Conservation (phyloP, 768 basidiomycete species). For the Pilatotrama ljubarskyi region DNA sequence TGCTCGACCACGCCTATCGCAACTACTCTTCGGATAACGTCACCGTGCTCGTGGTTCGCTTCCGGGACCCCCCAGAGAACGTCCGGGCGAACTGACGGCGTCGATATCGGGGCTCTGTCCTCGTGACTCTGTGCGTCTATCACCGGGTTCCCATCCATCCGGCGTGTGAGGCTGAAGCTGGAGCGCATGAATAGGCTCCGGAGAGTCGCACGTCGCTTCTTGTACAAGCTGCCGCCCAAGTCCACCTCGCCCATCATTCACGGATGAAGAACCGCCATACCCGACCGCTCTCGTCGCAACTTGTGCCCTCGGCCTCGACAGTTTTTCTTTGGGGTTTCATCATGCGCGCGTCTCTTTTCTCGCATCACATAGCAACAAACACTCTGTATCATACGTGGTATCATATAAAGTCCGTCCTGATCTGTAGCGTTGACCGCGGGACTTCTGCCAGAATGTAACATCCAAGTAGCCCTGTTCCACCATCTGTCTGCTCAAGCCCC, state of each 20-base stretch:
- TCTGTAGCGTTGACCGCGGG: not conserved
- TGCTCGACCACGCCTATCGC: conserved; percentile 81
- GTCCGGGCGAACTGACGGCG: conserved; percentile 18
- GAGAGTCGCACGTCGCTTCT: conserved; percentile 14
- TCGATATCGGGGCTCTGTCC: conserved; percentile 16
- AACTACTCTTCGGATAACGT: conserved; percentile 96
- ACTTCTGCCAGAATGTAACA: not conserved
- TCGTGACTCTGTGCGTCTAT: conserved; percentile 11
- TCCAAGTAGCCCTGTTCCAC: not conserved
- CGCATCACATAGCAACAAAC: not conserved
- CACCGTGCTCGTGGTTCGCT: conserved; percentile 85
- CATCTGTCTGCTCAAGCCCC: not conserved
- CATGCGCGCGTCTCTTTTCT: not conserved
- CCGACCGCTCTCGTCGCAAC: not conserved
- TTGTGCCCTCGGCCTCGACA: not conserved
- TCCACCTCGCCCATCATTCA: conserved; percentile 14
- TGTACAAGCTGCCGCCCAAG: conserved; percentile 18
- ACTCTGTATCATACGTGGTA: conserved; percentile 17
- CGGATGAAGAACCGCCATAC: conserved; percentile 8
- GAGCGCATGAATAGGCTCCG: conserved; percentile 10
- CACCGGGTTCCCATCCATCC: not conserved
- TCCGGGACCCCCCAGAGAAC: conserved; percentile 48
- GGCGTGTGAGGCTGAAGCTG: not conserved
- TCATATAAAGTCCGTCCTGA: not conserved
- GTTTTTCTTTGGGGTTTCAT: conserved; percentile 3